A percentile compares a stretch with the other conserved stretches of the same genome.
These are phyloP conservation scores for Straminergon stramineum DNA, from an alignment of 225 moss, liverwort and hornwort species.

Conservation along the genomic window DNA sequence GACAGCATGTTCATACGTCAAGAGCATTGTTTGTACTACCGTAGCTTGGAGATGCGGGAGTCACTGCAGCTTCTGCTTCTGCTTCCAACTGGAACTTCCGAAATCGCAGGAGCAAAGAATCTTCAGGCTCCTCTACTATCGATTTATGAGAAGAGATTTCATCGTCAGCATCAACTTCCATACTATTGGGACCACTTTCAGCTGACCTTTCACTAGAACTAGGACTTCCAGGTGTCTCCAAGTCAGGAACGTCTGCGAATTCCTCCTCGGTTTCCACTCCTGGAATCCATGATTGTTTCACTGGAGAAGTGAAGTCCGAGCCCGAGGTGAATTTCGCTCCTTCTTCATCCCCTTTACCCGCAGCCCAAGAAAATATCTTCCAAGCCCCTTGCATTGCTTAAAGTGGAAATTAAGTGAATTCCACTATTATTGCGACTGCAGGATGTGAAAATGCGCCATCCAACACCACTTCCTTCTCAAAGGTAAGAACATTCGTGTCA, in stretches of 20 bases:
- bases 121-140: slow-evolving; percentile 23
- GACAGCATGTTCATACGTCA: neutral
- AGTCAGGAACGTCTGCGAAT: slow-evolving; percentile 11
- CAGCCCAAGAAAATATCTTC: slow-evolving; percentile 44
- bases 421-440: neutral
- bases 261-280: slow-evolving; percentile 22
- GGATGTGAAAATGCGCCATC: neutral
- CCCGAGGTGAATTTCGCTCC: slow-evolving; percentile 1
- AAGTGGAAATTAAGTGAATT: neutral
- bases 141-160: slow-evolving; percentile 1
- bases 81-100: slow-evolving; percentile 36
- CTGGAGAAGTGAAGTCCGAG: slow-evolving; percentile 21
- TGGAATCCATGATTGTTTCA: slow-evolving; percentile 26
- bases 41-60: slow-evolving; percentile 26
- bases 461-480: neutral
- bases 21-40: slow-evolving; percentile 8
- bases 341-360: slow-evolving; percentile 29
- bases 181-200: neutral
- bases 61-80: slow-evolving; percentile 22
- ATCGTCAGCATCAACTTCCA: slow-evolving; percentile 7
- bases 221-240: slow-evolving; percentile 8
- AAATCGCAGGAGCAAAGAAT: slow-evolving; percentile 27
- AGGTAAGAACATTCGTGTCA: neutral
- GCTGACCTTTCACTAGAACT: neutral
- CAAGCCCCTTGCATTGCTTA: slow-evolving; percentile 48